Conservation (phyloP, 1,284 basidiomycete genomes). For the Leucoagaricus sp. region DNA sequence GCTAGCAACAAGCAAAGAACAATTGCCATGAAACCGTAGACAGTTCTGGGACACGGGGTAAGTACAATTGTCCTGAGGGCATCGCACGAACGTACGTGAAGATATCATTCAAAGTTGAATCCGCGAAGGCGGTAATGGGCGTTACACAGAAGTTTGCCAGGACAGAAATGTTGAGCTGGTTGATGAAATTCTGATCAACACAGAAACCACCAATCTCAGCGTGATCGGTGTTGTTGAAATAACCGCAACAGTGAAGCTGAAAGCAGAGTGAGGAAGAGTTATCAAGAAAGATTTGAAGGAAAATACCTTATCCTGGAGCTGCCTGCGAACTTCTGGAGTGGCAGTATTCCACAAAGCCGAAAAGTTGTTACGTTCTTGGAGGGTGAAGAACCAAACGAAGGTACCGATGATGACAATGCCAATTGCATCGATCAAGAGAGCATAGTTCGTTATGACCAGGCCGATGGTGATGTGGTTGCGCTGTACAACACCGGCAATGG, state of each 20-base stretch:
- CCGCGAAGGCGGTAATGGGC: constrained; percentile 63
- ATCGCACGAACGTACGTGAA: constrained; percentile 65
- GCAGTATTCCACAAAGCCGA: constrained; percentile 53
- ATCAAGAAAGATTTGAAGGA: constrained; percentile 6
- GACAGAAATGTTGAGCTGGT: constrained; percentile 40
- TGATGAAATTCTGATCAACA: constrained; percentile 50
- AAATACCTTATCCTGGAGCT: constrained; percentile 73
- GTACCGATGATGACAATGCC: constrained; percentile 64
- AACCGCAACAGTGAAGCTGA: constrained; percentile 82
- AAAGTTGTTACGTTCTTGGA: constrained; percentile 70
- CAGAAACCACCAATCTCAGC: constrained; percentile 64
- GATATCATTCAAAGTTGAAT: constrained; percentile 72
- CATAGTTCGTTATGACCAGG: constrained; percentile 74
- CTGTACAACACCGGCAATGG: constrained; percentile 70
- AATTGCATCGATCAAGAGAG: constrained; percentile 62
- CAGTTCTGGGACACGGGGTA: constrained; percentile 20
- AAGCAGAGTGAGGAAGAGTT: neutral
- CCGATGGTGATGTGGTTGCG: constrained; percentile 66
- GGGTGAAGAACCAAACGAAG: constrained; percentile 78
- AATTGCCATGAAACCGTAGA: constrained; percentile 86
- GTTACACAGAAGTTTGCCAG: constrained; percentile 65
- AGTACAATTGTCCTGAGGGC: neutral
- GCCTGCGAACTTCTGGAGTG: constrained; percentile 47
- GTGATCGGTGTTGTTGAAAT: constrained; percentile 66
- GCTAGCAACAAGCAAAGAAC: constrained; percentile 73